Base-by-base conservation (phyloP, 2,329 filamentous ascomycete species). In the Penicillium sp. region DNA sequence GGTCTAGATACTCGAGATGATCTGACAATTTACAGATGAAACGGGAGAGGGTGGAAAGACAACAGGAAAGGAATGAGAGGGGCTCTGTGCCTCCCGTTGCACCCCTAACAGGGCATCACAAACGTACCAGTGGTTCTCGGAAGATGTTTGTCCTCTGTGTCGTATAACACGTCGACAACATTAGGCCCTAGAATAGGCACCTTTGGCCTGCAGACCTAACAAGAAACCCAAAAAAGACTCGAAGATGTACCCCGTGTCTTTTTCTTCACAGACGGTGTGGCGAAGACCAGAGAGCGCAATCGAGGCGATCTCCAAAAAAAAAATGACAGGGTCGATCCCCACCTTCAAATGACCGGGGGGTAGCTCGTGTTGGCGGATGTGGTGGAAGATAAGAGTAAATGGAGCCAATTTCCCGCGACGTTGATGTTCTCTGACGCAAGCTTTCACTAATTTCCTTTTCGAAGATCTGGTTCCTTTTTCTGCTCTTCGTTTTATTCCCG, bases 121-220 rank as follows among this genome's bases (percentile, higher is more conserved):
- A 65, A 71, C 70, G 59, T 58, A 71, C 68, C 69, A 66, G 58
- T 58, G 62, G 62, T 57, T 64, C 64, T 67, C 61, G 63, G 69
- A 65, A 64, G 62, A 73, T 71, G 69, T 71, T 72, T 72, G 70
- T 65, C 57, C 58, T 62, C 58, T 66, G 60, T 54, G 59, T 71
- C 54, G 68, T 73, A 69, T 71, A 72, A 72, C 70, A 64, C 58
- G 63, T 66, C 59, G 65, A 65, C 61, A 67, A 69, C 67, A 67
- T 67, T 63, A 66, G 63, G 61, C 57, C 68, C 60, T 67, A 59
- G 31, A 60, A 62, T 58, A 62, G 60, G 60, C 63, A 64, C 62
- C 31, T 45, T 46, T 64, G 53, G 60, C 58, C 63, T 60, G 58
- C 58, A 62, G 43, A 58, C 62, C 59, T 60, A 61, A 49, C 55